These are phyloP conservation scores for Suillus alpinus DNA, from an alignment of 768 basidiomycete species.

Conservation along the genomic window DNA sequence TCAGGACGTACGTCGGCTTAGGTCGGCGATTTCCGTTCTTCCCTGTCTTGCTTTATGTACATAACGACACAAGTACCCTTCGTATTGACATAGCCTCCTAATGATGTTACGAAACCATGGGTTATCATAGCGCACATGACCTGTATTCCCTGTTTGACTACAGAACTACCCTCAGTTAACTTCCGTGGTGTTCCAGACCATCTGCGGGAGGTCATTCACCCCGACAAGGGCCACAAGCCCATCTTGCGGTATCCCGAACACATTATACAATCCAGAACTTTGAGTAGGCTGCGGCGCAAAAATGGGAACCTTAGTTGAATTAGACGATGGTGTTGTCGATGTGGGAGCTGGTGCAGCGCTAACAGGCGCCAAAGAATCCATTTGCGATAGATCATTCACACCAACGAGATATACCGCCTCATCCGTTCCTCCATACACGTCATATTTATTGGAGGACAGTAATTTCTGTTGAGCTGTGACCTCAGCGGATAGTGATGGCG, in stretches of 20 bases:
- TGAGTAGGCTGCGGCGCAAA: not conserved
- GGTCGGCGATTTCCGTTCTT: too few species aligned
- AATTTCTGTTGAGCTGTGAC: conserved; percentile 15
- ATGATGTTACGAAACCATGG: not conserved
- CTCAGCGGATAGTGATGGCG: conserved; percentile 17
- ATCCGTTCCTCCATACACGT: conserved; percentile 16
- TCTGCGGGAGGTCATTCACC: conserved; percentile 16
- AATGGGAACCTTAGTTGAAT: not conserved
- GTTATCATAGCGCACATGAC: not conserved
- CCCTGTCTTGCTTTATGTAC: too few species aligned
- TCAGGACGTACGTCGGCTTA: too few species aligned
- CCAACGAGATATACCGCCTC: conserved; percentile 16
- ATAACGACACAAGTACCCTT: too few species aligned
- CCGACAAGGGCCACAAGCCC: conserved; percentile 15
- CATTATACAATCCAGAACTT: conserved; percentile 7
- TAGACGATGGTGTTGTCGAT: not conserved
- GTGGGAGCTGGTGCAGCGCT: not conserved
- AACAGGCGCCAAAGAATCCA: not conserved
- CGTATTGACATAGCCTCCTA: too few species aligned
- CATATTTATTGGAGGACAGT: conserved; percentile 8
- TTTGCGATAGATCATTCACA: conserved; percentile 16
- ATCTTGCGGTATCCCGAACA: conserved; percentile 15
- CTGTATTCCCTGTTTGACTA: not conserved
- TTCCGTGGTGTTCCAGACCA: not conserved
- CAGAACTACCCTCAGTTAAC: not conserved